These are phyloP conservation scores for Corynespora cassiicola DNA, from an alignment of 2,329 filamentous ascomycete species.

Conservation along the genomic window DNA sequence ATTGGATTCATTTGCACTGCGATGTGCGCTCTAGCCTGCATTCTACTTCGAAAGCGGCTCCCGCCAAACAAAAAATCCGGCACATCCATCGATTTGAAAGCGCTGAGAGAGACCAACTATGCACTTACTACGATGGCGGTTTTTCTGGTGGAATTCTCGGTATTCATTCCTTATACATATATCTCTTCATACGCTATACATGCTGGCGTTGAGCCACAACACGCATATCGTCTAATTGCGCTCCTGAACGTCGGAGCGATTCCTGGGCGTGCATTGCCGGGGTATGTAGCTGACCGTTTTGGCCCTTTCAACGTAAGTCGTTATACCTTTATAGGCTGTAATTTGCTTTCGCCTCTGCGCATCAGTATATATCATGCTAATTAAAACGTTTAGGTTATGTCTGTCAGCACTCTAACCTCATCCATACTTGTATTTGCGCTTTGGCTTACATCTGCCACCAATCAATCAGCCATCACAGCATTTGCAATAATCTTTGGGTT, in stretches of 20 bases:
- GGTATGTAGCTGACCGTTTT: conserved; percentile 59
- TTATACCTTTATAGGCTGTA: no score
- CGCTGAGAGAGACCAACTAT: conserved; percentile 26
- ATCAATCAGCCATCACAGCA: conserved; percentile 63
- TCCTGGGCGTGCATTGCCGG: conserved; percentile 63
- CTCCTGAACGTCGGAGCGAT: conserved; percentile 56
- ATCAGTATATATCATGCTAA: no score
- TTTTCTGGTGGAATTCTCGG: conserved; percentile 63
- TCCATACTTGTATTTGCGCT: conserved; percentile 59
- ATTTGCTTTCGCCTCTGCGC: no score
- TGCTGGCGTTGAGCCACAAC: conserved; percentile 16
- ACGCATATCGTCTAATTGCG: conserved; percentile 42
- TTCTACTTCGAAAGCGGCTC: conserved; percentile 57
- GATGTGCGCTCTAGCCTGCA: conserved; percentile 19
- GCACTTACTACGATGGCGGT: conserved; percentile 27
- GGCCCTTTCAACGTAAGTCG: conserved; percentile 63
- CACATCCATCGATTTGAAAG: conserved; percentile 42
- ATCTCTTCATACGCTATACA: conserved; percentile 54
- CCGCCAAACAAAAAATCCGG: conserved; percentile 45
- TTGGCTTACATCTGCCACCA: conserved; percentile 57
- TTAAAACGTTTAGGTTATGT: no score
- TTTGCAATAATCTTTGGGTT: conserved; percentile 74
- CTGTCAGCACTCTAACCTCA: conserved; percentile 52
- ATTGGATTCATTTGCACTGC: conserved; percentile 65
- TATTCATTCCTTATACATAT: conserved; percentile 65